A percentile compares a stretch with the other conserved stretches of the same genome.
Conservation (phyloP, 75 land plant species). For the Pinus tabuliformis region DNA sequence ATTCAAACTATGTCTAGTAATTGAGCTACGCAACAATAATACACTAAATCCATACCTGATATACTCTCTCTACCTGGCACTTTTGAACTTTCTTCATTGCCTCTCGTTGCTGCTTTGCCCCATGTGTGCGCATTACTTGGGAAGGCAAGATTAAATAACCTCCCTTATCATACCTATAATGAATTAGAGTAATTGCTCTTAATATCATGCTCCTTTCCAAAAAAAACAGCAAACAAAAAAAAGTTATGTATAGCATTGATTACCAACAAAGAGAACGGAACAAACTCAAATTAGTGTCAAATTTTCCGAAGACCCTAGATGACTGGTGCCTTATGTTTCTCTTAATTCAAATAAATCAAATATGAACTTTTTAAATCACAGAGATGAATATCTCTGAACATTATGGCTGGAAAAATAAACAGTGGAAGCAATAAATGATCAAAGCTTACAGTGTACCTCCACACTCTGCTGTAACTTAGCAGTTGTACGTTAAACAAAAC, state of each 20-base stretch:
- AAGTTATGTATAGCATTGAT: not conserved
- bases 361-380: too few relatives aligned
- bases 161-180: conserved; percentile 70
- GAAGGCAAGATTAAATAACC: conserved; percentile 79
- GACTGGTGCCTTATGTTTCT: too few relatives aligned
- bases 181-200: not conserved
- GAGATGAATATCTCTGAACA: too few relatives aligned
- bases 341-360: too few relatives aligned
- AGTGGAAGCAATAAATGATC: too few relatives aligned
- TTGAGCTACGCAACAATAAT: not conserved
- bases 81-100: conserved; percentile 52
- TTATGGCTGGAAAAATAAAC: too few relatives aligned
- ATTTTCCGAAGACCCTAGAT: too few relatives aligned
- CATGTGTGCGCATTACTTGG: conserved; percentile 86
- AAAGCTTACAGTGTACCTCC: too few relatives aligned
- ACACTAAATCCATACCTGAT: conserved; percentile 42
- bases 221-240: not conserved
- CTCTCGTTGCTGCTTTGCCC: conserved; percentile 80
- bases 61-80: conserved; percentile 48
- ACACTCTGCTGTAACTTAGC: too few relatives aligned
- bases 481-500: too few relatives aligned
- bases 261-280: not conserved
- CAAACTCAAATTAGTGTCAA: conserved; percentile 3
- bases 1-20: not conserved
- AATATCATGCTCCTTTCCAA: not conserved